Evolutionary conservation across 495 filamentous ascomycete species (phyloP), one percentile per base, ranked within the genome.

Genomic region (Letharia columbiana): DNA sequence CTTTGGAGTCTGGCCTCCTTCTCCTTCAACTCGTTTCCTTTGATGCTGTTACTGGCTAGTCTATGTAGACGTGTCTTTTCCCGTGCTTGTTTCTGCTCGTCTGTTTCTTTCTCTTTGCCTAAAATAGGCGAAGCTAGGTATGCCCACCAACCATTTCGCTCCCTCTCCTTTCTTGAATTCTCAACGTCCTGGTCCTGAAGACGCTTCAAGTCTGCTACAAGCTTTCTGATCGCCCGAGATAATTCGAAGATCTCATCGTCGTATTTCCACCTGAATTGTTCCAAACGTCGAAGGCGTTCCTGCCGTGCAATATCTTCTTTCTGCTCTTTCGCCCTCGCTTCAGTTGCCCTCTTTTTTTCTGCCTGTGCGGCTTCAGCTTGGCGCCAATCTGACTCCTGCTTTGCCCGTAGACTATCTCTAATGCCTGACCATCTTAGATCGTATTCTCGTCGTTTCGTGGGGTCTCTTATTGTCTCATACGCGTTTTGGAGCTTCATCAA

Each of bases 391-490:
- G 40, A 23, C 33, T 61, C 59, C 15, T 45, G 59, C 20, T 33
- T 6, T 28, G 59, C 15, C 39, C 47, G 37, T 45, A 1, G 37
- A 9, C 37, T 17, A 35, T 54, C 50, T 44, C 17, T 64, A 37
- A 64, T 64, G 50, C 47, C 20, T 33, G 50, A 8, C 49, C 54
- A 54, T 64, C 23, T 11, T 13, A 52, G n/a, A 28, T 64, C 39
- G 50, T 64, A 64, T 4, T 31, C 23, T 35, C 18, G 50, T n/a
- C 62, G 50, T 41, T 64, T 33, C 2, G 10, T 4, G 15, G 62
- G 62, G 56, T 74, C 72, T 44, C 73, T 71, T 47, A 76, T 67
- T 50, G 71, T 75, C 37, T 75, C 73, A 62, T 76, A 75, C 20
- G 75, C 73, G 61, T 54, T 65, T 64, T 60, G 71, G 49, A 76